Conservation (phyloP, 352 stramenopile species). For the Pythium folliculosum region DNA sequence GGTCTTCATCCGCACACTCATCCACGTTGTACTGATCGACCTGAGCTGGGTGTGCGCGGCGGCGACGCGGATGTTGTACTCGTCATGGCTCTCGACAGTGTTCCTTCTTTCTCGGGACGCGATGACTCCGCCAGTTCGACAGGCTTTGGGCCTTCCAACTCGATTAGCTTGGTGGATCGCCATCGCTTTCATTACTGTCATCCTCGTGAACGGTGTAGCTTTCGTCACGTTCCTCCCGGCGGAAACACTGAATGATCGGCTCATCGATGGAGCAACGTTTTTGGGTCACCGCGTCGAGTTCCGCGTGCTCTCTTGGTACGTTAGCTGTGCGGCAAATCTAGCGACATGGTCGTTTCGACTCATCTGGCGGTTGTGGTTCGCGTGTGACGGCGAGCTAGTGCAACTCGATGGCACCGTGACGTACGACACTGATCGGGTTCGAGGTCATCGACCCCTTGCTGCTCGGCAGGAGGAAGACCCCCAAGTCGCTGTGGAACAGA, state of each 20-base stretch:
- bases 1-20: neutral
- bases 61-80: neutral
- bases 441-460: neutral
- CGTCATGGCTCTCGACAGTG: neutral
- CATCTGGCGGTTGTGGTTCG: neutral
- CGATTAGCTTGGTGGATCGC: neutral
- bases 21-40: neutral
- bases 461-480: neutral
- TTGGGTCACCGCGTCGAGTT: neutral
- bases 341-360: neutral
- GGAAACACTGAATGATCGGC: neutral
- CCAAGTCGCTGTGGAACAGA: too few species aligned
- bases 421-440: neutral
- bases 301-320: neutral
- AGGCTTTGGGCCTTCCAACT: neutral
- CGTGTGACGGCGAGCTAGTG: neutral
- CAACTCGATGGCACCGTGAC: neutral
- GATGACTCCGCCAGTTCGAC: neutral
- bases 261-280: neutral
- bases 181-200: neutral
- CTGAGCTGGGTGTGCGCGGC: neutral
- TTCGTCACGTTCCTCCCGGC: neutral
- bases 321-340: neutral
- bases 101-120: constrained; percentile 4
- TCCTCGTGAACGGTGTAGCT: neutral